Evolutionary conservation across 805 yeast species (phyloP), one percentile per base, ranked within the genome.

Genomic region (Debaryomyces hansenii): DNA sequence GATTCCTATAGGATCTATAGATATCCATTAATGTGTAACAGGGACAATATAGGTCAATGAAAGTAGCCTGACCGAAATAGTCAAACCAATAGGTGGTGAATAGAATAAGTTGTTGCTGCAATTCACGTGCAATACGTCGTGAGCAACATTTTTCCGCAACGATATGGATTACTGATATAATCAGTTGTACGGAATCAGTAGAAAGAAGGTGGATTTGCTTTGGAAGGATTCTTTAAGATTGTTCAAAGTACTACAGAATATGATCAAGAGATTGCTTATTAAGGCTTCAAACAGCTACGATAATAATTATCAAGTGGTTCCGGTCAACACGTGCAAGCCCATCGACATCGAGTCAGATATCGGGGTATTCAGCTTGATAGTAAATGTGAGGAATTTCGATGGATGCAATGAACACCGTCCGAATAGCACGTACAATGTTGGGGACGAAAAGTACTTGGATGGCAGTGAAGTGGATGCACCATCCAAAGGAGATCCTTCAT

Each of bases 311-410:
- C 57, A 57, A 37, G 49, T 63, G 3, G 74, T 78, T 1, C 75
- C 80, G 0, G 73, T 80, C 11, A 79, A 79, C 51, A 59, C 77
- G 1, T 66, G 66, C 29, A 48, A 44, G 2, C 72, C 75, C 1
- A 47, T 74, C 1, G 56, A 49, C 11, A 56, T 79, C n/a, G 55
- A 63, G 5, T 67, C 78, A 1, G 66, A 66, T 1, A 53, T 65
- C 18, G 81, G 78, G 1, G 52, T 50, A 2, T 70, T 75, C 37
- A 60, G 63, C 40, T 54, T 79, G 9, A 41, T 60, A 2, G 71
- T 81, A 11, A 68, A 75, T 31, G 74, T 81, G 42, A 70, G 69
- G 52, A 70, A 76, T 54, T 80, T 75, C 52, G 70, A 71, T 44
- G 82, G 82, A 1, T 61, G 78, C 11, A 46, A 53, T 16, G 57